Conservation (phyloP, 1,139 yeast genomes). For the Entelexis sorbosivorans region DNA sequence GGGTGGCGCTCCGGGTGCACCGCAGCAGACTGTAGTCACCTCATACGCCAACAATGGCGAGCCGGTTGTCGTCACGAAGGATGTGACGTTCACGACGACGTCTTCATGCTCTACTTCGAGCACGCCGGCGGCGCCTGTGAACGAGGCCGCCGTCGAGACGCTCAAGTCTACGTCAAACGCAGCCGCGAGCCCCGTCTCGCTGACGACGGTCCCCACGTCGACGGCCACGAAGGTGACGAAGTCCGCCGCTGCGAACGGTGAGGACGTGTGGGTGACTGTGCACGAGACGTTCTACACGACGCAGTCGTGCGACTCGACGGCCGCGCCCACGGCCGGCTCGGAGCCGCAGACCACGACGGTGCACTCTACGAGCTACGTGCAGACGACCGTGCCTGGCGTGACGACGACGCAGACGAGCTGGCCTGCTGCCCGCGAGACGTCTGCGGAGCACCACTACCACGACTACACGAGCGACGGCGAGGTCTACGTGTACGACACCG, state of each 20-base stretch:
- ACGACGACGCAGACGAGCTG: constrained; percentile 1
- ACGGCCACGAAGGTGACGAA: neutral
- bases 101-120: neutral
- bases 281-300: constrained; percentile 5
- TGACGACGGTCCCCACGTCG: neutral
- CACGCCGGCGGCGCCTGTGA: neutral
- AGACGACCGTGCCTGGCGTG: neutral
- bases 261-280: constrained; percentile 4
- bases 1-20: neutral
- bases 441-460: neutral
- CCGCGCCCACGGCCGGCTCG: neutral
- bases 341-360: constrained; percentile 3
- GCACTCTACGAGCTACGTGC: neutral
- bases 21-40: neutral
- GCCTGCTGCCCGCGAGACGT: neutral
- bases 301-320: neutral
- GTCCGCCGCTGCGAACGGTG: neutral
- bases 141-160: neutral
- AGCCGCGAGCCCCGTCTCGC: neutral
- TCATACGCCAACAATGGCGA: neutral
- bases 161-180: too few species aligned
- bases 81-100: neutral
- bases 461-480: constrained; percentile 11
- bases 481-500: constrained; percentile 10
- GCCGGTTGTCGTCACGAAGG: neutral